These are phyloP conservation scores for Corylus americana DNA, from an alignment of 306 rosid genomes.

Conservation along the genomic window DNA sequence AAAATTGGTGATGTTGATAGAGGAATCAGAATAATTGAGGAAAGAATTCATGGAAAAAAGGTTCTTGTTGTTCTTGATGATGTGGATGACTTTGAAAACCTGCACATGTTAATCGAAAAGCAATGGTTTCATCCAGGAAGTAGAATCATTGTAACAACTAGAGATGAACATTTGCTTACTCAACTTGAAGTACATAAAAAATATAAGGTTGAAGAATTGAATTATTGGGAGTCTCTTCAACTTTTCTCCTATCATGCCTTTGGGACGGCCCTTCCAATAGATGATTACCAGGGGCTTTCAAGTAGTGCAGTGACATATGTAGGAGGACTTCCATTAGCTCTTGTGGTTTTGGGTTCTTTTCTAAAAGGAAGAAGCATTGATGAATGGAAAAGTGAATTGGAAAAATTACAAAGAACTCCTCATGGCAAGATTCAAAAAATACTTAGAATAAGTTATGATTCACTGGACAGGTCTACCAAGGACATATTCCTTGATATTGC, in stretches of 20 bases:
- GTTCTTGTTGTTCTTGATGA: slow-evolving; percentile 27
- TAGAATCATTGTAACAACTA: slow-evolving; percentile 33
- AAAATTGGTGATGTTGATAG: background rate
- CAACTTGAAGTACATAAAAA: background rate
- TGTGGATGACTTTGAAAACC: slow-evolving; percentile 8
- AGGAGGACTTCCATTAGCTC: slow-evolving; percentile 46
- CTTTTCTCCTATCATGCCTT: slow-evolving; percentile 40
- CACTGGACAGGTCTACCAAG: too few relatives aligned
- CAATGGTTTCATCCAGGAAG: slow-evolving; percentile 21
- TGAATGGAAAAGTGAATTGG: slow-evolving; percentile 32
- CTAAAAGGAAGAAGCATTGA: slow-evolving; percentile 11
- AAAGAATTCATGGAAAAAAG: background rate
- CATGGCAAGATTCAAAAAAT: slow-evolving; percentile 28
- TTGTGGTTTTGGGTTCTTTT: slow-evolving; percentile 41
- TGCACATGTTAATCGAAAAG: background rate
- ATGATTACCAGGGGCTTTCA: slow-evolving; percentile 8
- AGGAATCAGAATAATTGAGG: slow-evolving; percentile 5
- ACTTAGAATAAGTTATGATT: slow-evolving; percentile 33
- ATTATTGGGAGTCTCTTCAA: slow-evolving; percentile 19
- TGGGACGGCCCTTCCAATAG: background rate
- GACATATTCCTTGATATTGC: too few relatives aligned
- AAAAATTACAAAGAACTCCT: slow-evolving; percentile 27
- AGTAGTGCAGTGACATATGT: slow-evolving; percentile 14
- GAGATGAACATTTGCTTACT: slow-evolving; percentile 9
- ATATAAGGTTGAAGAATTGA: background rate